Evolutionary conservation across 768 basidiomycete species (phyloP), one percentile per base, ranked within the genome.

Genomic region (Paxillus involutus): DNA sequence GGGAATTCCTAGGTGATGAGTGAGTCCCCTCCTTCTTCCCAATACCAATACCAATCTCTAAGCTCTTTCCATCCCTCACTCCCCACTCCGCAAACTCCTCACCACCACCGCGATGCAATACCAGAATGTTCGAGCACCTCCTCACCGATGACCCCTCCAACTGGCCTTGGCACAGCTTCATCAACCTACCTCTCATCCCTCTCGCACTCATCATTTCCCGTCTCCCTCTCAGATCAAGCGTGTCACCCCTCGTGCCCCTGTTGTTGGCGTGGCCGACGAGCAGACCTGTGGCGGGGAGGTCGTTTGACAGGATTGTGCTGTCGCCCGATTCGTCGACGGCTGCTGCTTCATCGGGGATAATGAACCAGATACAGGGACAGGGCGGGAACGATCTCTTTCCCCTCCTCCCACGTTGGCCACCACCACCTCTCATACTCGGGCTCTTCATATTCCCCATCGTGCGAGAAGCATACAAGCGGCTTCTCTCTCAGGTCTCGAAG

Each of bases 101-200:
- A n/a, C 29, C 58, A 13, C 61, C 43, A 6, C 16, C 3, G 13
- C 17, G n/a, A 11, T 11, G 1, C 4, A 16, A 26, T 4, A 11
- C 17, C 57, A 83, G 81, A 65, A 83, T 88, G 80, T 88, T 79
- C 61, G 76, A 83, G 47, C 57, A 82, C 17, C 74, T 91, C 33
- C 68, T 91, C 14, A 83, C 86, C 0, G 79, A 86, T 56, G 85
- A 91, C 62, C 84, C 84, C 1, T 71, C 74, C 39, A 81, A 84
- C 49, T 92, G 90, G 90, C 84, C 87, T 1, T 85, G 83, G 81
- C 80, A 84, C 43, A 86, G 88, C 36, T 89, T 80, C 71, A 66
- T 89, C 64, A 86, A 91, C 65, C 82, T 92, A 14, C 88, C 88
- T 7, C 68, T 87, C 33, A 77, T 92, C 39, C 88, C 90, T 0